Evolutionary conservation across 306 rosid species (phyloP).

Genomic region (Quercus wislizeni): DNA sequence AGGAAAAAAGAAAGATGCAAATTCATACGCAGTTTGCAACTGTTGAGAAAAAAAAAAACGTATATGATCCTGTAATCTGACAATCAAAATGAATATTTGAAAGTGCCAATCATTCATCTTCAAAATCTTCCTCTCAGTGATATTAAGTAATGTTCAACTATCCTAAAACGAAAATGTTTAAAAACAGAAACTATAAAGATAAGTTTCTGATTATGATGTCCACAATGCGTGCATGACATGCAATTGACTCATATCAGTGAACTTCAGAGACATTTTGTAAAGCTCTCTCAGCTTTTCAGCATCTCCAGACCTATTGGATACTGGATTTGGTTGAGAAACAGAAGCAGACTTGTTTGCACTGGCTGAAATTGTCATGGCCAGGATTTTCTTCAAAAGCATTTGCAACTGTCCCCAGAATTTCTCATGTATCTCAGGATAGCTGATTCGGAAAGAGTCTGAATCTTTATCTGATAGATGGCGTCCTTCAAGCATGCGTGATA

Average conservation of each 20-base stretch:
- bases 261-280: constrained; percentile 72
- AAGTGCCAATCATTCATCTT: not conserved
- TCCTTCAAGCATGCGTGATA: constrained; percentile 81
- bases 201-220: constrained; percentile 42
- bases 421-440: constrained; percentile 56
- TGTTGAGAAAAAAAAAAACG: not conserved
- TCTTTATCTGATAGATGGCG: constrained; percentile 53
- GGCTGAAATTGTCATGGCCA: constrained; percentile 49
- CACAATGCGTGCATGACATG: constrained; percentile 64
- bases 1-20: not conserved
- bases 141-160: not conserved
- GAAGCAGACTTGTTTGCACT: constrained; percentile 41
- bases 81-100: not conserved
- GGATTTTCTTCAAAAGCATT: constrained; percentile 83
- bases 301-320: constrained; percentile 51
- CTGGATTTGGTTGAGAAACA: constrained; percentile 40
- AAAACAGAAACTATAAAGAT: not conserved
- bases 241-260: constrained; percentile 49
- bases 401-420: constrained; percentile 81
- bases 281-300: constrained; percentile 76
- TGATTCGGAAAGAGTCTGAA: constrained; percentile 37
- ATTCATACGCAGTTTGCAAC: not conserved
- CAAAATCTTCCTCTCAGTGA: not conserved
- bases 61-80: not conserved
- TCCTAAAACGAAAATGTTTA: not conserved